phyloP scores from a whole-genome alignment of 1,284 basidiomycete species.

The Athelia psychrophila region DNA sequence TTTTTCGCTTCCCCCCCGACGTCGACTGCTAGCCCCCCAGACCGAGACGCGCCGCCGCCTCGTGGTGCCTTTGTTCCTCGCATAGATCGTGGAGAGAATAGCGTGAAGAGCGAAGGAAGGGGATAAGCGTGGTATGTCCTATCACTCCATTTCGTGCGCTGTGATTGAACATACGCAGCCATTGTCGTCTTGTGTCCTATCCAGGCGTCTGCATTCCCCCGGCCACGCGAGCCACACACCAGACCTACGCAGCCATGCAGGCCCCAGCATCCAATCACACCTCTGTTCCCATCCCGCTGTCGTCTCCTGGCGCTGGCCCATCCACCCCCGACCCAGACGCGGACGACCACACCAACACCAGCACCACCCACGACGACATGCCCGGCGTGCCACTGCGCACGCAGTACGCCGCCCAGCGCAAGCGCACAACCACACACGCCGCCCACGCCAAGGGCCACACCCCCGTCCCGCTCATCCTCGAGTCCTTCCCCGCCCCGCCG shows the following conservation, averaged over 20 bases:
- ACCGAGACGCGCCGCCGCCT: too few species aligned
- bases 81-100: too few species aligned
- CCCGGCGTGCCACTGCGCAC: too few species aligned
- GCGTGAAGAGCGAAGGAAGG: too few species aligned
- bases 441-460: too few species aligned
- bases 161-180: neutral
- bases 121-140: neutral
- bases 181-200: too few species aligned
- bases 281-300: neutral
- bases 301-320: neutral
- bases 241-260: neutral
- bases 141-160: neutral
- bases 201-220: too few species aligned
- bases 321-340: neutral
- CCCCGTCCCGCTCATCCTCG: slow-evolving; percentile 39
- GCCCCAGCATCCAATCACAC: neutral
- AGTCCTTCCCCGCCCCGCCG: slow-evolving; percentile 50
- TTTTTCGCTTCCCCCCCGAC: too few species aligned
- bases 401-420: neutral
- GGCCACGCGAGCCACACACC: neutral
- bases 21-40: too few species aligned
- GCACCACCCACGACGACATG: too few species aligned
- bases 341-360: neutral
- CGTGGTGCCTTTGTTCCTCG: too few species aligned
- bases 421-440: too few species aligned